Evolutionary conservation across 2,329 filamentous ascomycete genomes (phyloP).

Genomic region (Calonectria hawksworthii): DNA sequence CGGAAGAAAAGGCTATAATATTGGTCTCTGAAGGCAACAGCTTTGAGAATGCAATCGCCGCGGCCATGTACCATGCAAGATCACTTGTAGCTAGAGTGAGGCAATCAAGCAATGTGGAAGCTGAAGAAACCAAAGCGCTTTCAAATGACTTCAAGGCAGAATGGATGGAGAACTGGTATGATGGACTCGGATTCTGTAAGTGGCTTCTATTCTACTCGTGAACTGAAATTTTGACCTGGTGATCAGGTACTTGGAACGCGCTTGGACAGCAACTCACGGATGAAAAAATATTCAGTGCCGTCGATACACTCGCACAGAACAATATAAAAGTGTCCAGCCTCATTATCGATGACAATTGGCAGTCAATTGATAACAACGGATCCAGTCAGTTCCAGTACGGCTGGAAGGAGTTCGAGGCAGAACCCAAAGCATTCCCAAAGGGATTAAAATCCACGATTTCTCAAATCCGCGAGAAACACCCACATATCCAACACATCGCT

Average conservation of each 20-base stretch:
- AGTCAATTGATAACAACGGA: constrained; percentile 73
- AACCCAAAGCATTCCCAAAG: constrained; percentile 81
- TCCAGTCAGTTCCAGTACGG: constrained; percentile 69
- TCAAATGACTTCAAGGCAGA: constrained; percentile 65
- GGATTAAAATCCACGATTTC: constrained; percentile 81
- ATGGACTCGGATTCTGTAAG: constrained; percentile 90
- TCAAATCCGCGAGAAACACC: constrained; percentile 77
- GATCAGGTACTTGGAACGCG: constrained; percentile 87
- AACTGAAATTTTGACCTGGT: constrained; percentile 32
- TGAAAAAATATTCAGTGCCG: constrained; percentile 81
- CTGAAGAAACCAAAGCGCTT: constrained; percentile 61
- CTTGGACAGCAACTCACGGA: constrained; percentile 88
- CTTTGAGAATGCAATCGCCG: constrained; percentile 82
- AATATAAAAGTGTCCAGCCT: constrained; percentile 85
- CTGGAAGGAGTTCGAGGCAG: constrained; percentile 90
- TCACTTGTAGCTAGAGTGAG: constrained; percentile 61
- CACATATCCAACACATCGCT: constrained; percentile 84
- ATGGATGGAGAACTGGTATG: constrained; percentile 92
- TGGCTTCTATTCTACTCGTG: constrained; percentile 9
- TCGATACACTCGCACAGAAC: constrained; percentile 78
- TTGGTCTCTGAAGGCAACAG: constrained; percentile 79
- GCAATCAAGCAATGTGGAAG: constrained; percentile 56
- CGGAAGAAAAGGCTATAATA: constrained; percentile 69
- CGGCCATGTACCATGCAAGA: constrained; percentile 90
- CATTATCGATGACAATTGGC: constrained; percentile 99